phyloP scores from a whole-genome alignment of 306 rosid species.

The Cucurbita pepo region DNA sequence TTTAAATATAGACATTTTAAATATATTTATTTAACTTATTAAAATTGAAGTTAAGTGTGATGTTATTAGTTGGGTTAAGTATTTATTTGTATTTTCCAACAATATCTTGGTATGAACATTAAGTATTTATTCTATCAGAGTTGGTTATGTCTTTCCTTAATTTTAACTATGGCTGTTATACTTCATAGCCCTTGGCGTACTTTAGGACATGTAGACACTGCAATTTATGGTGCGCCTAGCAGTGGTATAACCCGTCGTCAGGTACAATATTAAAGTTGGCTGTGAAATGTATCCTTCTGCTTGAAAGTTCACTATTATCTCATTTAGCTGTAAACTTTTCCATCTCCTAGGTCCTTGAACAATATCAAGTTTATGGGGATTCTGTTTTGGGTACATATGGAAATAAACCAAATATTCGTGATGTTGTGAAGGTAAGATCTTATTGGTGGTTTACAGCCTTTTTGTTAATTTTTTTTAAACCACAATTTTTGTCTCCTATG shows the following conservation, averaged over 20 bases:
- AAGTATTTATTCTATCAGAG: not conserved
- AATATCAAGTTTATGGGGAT: conserved; percentile 80
- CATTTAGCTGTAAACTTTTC: not conserved
- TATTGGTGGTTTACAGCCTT: not conserved
- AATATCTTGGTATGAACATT: not conserved
- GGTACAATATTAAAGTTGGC: conserved; percentile 42
- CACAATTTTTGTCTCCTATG: not conserved
- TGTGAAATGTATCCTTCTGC: conserved; percentile 13
- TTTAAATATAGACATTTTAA: not conserved
- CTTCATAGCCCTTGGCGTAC: conserved; percentile 63
- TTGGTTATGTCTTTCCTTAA: not conserved
- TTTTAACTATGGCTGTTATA: conserved; percentile 13
- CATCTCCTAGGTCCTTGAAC: conserved; percentile 45
- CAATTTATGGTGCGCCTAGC: conserved; percentile 69
- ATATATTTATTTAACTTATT: not conserved
- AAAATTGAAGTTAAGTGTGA: not conserved
- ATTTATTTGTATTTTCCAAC: not conserved
- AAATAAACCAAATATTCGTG: conserved; percentile 53
- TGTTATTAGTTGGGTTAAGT: not conserved
- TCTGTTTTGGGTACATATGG: conserved; percentile 64
- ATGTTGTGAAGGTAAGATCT: conserved; percentile 56
- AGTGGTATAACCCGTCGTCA: conserved; percentile 67
- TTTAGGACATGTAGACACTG: conserved; percentile 70
- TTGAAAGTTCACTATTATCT: conserved; percentile 2
- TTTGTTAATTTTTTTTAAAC: not conserved